phyloP scores from a whole-genome alignment of 495 filamentous ascomycete genomes.

The Penicillium canescens region DNA sequence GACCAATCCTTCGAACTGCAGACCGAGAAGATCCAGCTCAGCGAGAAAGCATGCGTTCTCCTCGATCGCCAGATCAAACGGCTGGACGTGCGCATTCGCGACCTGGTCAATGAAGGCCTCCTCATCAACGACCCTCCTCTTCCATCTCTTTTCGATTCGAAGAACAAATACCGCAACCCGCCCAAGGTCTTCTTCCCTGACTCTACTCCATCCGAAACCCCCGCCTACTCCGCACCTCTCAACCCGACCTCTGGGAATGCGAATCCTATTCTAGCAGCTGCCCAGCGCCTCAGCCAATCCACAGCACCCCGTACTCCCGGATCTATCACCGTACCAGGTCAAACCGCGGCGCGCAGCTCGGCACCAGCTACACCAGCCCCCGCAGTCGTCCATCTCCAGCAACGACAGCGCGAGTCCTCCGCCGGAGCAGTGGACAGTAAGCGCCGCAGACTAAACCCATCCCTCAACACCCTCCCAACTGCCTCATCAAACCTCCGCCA shows the following conservation, averaged over 20 bases:
- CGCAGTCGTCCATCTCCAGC: slow-evolving; percentile 56
- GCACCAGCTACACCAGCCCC: slow-evolving; percentile 68
- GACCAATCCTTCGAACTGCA: slow-evolving; percentile 72
- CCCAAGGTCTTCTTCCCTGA: slow-evolving; percentile 52
- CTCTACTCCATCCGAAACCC: slow-evolving; percentile 38
- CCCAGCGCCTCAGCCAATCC: slow-evolving; percentile 49
- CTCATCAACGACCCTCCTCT: slow-evolving; percentile 76
- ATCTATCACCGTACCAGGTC: slow-evolving; percentile 25
- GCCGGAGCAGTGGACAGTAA: slow-evolving; percentile 72
- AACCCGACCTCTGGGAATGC: slow-evolving; percentile 44
- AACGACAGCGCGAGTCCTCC: slow-evolving; percentile 73
- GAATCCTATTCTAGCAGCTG: slow-evolving; percentile 42
- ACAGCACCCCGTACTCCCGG: slow-evolving; percentile 23
- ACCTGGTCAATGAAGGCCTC: slow-evolving; percentile 75
- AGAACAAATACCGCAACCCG: slow-evolving; percentile 56
- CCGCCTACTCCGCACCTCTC: slow-evolving; percentile 41
- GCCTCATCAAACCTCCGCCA: slow-evolving; percentile 78
- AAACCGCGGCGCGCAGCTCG: slow-evolving; percentile 42
- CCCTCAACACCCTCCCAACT: slow-evolving; percentile 63
- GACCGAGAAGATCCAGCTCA: slow-evolving; percentile 81
- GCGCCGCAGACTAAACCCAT: slow-evolving; percentile 67
- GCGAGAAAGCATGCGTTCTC: slow-evolving; percentile 72
- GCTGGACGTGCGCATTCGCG: slow-evolving; percentile 83
- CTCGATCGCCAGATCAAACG: slow-evolving; percentile 88
- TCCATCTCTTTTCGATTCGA: slow-evolving; percentile 72